A percentile compares a stretch with the other conserved stretches of the same genome.
phyloP scores from a whole-genome alignment of 345 rosid genomes.

The Pseudoturritis turrita region DNA sequence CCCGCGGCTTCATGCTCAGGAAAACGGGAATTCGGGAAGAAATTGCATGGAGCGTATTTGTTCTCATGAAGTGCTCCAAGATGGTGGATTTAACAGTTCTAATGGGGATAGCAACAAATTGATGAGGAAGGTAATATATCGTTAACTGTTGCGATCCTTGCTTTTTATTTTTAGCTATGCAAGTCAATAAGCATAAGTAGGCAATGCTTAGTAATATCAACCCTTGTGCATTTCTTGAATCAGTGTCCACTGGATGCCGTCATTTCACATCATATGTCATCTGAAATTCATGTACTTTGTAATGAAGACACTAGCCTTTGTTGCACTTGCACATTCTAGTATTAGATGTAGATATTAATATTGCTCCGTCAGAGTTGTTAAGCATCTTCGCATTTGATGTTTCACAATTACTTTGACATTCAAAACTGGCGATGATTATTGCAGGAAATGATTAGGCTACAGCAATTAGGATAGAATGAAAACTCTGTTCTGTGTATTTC shows the following conservation, averaged over 20 bases:
- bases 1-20: conserved; percentile 29
- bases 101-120: conserved; percentile 39
- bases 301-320: background rate
- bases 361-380: background rate
- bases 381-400: background rate
- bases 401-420: conserved; percentile 2
- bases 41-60: conserved; percentile 59
- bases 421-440: background rate
- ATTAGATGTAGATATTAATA: background rate
- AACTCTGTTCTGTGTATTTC: background rate
- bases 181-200: background rate
- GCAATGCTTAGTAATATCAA: background rate
- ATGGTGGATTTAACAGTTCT: conserved; percentile 40
- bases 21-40: conserved; percentile 37
- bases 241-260: background rate
- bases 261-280: background rate
- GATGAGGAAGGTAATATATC: conserved; percentile 66
- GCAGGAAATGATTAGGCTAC: background rate
- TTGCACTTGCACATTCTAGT: background rate
- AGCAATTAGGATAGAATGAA: background rate
- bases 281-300: background rate
- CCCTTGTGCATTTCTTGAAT: background rate
- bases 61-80: conserved; percentile 81
- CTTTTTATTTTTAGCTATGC: background rate
- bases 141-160: background rate